Evolutionary conservation across 768 basidiomycete species (phyloP), one percentile per base, ranked within the genome.

Genomic region (Neoboletus magnificus): DNA sequence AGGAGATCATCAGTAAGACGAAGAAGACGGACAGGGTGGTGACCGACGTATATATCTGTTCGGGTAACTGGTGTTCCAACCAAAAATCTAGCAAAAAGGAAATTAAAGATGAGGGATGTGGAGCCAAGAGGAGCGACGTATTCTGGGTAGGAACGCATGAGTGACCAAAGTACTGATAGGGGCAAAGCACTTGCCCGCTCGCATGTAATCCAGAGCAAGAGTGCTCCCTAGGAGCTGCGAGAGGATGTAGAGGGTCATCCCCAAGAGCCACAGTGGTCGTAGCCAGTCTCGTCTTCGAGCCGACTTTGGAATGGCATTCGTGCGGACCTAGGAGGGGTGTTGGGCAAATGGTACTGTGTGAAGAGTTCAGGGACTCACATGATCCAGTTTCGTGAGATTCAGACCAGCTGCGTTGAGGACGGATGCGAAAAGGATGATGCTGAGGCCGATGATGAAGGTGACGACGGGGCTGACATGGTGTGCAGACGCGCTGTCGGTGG

Each of bases 71-170:
- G 89, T 6, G 88, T 91, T 36, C 90, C 91, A 7, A 92, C 87
- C 56, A 93, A 80, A 66, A 93, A 89, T 62, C 89, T 84, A 36
- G 96, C 96, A 69, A 97, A 96, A 36, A 97, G 77, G 68, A 97
- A 95, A 71, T 98, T 98, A 77, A 98, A 98, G 53, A 98, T 85
- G 58, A 98, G 83, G 13, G 93, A 91, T 12, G 93, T 89, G 0
- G 92, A 93, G 15, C 96, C 95, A 5, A 98, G 81, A 2, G 95
- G 95, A 2, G 96, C 96, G 53, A 98, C 95, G 70, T 97, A 98
- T 83, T 96, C 91, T 84, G 72, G 16, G 54, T 8, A 50, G 23
- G 11, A 39, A 56, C 70, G 55, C 49, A 49, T 66, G 42, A 62
- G 58, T 9, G 37, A 46, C 45, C 4, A 16, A 29, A 18, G 36